Evolutionary conservation across 192 early-diverging fungal genomes (phyloP).

Genomic region (Coemansia sp.): DNA sequence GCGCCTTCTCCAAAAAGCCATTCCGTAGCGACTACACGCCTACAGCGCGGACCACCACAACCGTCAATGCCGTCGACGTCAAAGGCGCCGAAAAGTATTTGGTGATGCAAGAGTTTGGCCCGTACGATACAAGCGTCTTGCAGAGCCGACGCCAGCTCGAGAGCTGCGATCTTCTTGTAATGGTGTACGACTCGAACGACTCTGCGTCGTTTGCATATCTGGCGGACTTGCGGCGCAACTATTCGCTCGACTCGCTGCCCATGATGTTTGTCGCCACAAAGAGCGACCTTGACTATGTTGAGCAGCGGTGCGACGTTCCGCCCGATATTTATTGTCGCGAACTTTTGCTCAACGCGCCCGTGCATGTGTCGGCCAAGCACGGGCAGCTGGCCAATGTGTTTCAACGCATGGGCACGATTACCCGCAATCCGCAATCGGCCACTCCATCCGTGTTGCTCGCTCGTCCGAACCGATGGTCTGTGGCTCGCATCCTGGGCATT

Average conservation of each 20-base stretch:
- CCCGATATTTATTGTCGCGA: constrained; percentile 94
- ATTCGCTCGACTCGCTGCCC: constrained; percentile 80
- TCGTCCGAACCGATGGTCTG: constrained; percentile 39
- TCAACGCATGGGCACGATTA: constrained; percentile 73
- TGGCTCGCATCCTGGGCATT: constrained; percentile 30
- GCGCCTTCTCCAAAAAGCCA: constrained; percentile 82
- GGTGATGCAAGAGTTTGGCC: constrained; percentile 94
- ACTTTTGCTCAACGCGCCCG: constrained; percentile 81
- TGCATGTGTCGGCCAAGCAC: constrained; percentile 86
- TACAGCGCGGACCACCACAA: constrained; percentile 72
- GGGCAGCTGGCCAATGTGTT: constrained; percentile 85
- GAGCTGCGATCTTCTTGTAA: constrained; percentile 85
- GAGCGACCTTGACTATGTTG: constrained; percentile 85
- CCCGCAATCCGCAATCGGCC: constrained; percentile 42
- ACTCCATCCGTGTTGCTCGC: constrained; percentile 40
- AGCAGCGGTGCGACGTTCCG: constrained; percentile 74
- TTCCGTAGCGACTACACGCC: constrained; percentile 74
- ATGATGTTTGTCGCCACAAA: constrained; percentile 94
- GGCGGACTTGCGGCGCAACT: constrained; percentile 76
- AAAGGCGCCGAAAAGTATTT: constrained; percentile 93
- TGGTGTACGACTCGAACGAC: constrained; percentile 95
- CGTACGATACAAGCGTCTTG: constrained; percentile 85
- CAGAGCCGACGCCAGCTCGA: constrained; percentile 86
- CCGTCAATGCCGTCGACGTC: constrained; percentile 94
- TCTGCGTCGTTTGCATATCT: constrained; percentile 93